Evolutionary conservation across 257 asterid species (phyloP).

Genomic region (Handroanthus guayacan): DNA sequence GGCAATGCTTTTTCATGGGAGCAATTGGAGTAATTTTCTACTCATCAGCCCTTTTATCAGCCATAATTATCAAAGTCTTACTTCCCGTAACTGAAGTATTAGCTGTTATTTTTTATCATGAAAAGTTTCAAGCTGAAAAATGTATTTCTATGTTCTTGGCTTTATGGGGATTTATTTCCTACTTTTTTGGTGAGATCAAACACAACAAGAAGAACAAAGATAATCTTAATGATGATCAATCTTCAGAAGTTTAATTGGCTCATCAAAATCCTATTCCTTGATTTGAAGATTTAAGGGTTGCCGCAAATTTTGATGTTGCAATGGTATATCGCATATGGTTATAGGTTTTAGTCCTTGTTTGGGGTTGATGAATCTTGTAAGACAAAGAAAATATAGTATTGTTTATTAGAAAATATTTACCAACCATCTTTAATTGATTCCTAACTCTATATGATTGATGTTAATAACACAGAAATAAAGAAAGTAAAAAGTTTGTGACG

Average conservation of each 20-base stretch:
- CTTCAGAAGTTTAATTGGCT: background rate
- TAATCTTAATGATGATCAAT: background rate
- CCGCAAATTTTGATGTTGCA: no score
- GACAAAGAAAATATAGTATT: no score
- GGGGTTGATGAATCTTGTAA: no score
- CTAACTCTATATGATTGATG: no score
- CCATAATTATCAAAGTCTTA: conserved; percentile 36
- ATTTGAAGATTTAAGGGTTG: background rate
- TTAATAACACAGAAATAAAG: no score
- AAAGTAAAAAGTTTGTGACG: no score
- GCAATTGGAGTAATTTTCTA: conserved; percentile 51
- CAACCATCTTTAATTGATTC: no score
- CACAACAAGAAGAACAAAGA: conserved; percentile 8
- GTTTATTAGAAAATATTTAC: no score
- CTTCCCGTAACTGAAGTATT: conserved; percentile 44
- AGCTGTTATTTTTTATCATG: conserved; percentile 48
- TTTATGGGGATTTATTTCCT: conserved; percentile 58
- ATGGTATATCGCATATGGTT: no score
- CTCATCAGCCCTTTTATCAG: conserved; percentile 52
- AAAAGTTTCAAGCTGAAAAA: conserved; percentile 50
- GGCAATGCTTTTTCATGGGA: conserved; percentile 56
- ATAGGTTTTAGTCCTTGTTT: no score
- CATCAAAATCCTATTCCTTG: background rate
- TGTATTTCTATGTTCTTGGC: conserved; percentile 51
- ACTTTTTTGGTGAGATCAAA: conserved; percentile 45